These are phyloP conservation scores for Aspergillus neoniger DNA, from an alignment of 2,329 filamentous ascomycete species.

Conservation along the genomic window DNA sequence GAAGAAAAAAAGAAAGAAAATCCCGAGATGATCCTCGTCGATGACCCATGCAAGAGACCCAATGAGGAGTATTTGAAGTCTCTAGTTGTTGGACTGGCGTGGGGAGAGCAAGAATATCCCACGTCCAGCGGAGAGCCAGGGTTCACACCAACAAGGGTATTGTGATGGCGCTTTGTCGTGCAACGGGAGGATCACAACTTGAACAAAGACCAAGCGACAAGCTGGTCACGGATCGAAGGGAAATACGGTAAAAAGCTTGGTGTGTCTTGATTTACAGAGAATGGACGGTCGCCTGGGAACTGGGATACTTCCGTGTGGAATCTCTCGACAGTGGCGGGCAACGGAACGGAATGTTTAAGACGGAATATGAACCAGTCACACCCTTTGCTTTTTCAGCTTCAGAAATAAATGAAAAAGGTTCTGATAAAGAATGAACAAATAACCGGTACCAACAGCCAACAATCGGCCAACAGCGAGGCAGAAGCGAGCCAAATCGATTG, in stretches of 20 bases:
- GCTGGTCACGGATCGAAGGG: not conserved
- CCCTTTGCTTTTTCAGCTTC: not conserved
- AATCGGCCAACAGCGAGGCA: not conserved
- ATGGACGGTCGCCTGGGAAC: slow-evolving; percentile 4
- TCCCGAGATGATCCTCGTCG: not conserved
- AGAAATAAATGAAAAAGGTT: not conserved
- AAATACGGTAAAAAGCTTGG: not conserved
- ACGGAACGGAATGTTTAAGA: slow-evolving; percentile 18
- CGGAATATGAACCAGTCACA: slow-evolving; percentile 15
- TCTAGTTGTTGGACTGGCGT: not conserved
- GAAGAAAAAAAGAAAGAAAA: not conserved
- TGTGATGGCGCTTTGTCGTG: slow-evolving; percentile 8
- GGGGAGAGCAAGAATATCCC: not conserved
- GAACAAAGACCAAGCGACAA: slow-evolving; percentile 1
- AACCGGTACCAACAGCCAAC: not conserved
- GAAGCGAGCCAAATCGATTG: not conserved
- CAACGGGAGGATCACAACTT: slow-evolving; percentile 1
- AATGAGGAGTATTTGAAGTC: not conserved
- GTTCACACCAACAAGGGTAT: slow-evolving; percentile 16
- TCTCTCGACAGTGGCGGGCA: slow-evolving; percentile 10
- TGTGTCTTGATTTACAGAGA: not conserved
- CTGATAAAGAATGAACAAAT: not conserved
- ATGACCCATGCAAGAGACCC: not conserved
- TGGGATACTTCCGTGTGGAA: not conserved
- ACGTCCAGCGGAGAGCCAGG: slow-evolving; percentile 1